Base-by-base conservation (phyloP, 1,139 yeast genomes). In the Lodderomyces orthopsilosis region DNA sequence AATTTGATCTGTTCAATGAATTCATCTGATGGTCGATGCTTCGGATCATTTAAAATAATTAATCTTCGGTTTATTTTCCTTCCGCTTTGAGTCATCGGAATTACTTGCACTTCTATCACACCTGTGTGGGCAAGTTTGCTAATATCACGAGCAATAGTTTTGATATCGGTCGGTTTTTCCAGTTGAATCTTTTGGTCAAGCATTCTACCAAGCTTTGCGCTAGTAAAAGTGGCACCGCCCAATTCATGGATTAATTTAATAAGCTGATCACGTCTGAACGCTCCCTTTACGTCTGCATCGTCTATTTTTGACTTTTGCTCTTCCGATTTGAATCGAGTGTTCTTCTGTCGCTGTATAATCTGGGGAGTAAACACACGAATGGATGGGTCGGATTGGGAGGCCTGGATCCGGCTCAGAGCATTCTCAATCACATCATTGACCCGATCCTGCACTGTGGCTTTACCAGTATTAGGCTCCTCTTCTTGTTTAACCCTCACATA, bases 61-160 rank as follows among this genome's bases (percentile, higher is more conserved):
- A 73, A 47, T 37, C 65, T 66, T 45, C 73, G 57, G 2, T 65
- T 63, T 1, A 63, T 55, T 4, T 42, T 49, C 43, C 61, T 63
- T 1, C 72, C 75, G 6, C 65, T 57, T 42, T 62, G 52, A n/a
- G 51, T 47, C 33, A 67, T 53, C 2, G 54, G 47, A 5, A 70
- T 55, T 37, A 60, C 61, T 40, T 61, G 59, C 7, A 62, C 56
- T 41, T 66, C 69, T 15, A 72, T 41, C 3, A 55, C 57, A 1
- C 59, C 57, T 41, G 48, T 49, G 7, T 53, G 48, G 2, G 61
- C 59, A 18, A 67, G 50, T 12, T 52, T 43, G 2, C 63, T 55
- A 1, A 75, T 66, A 53, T 78, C 83, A 39, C 78, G 63, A 1
- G 67, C 65, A 6, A 77, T 45, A 0, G 84, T 79, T 45, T 71